Percentiles rank a stretch among this genome's conserved stretches.
These are phyloP conservation scores for Amanita phalloides DNA, from an alignment of 768 basidiomycete species.

Conservation along the genomic window DNA sequence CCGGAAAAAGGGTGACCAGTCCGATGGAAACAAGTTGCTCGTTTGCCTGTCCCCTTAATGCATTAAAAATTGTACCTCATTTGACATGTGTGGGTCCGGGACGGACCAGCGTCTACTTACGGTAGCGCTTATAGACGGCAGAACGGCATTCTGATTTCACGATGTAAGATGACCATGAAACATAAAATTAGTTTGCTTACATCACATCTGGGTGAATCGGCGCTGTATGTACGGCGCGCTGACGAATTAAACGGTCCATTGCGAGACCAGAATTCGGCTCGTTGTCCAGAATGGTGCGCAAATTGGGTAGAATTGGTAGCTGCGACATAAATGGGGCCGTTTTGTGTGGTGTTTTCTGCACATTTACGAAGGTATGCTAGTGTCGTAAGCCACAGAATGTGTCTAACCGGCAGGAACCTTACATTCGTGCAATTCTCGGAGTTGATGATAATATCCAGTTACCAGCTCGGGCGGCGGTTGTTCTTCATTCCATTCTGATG, in stretches of 20 bases:
- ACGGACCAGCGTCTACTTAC: constrained; percentile 5
- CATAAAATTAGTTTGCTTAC: not conserved
- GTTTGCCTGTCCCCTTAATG: not conserved
- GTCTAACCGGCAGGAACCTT: not conserved
- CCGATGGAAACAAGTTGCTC: too few species aligned
- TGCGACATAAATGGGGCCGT: not conserved
- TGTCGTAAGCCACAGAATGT: not conserved
- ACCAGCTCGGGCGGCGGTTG: not conserved
- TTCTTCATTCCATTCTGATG: constrained; percentile 1
- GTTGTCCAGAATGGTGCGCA: not conserved
- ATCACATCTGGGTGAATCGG: constrained; percentile 2
- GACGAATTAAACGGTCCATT: not conserved
- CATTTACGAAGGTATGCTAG: constrained; percentile 2
- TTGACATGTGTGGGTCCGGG: not conserved
- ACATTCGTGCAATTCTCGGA: not conserved
- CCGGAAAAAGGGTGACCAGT: not conserved
- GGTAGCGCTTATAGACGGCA: constrained; percentile 4
- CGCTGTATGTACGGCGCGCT: not conserved
- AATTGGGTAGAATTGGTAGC: not conserved
- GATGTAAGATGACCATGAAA: not conserved
- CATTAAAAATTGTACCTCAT: constrained; percentile 3
- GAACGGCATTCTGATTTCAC: not conserved
- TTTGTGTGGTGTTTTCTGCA: not conserved
- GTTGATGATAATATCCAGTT: not conserved
- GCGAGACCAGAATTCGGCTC: constrained; percentile 2